phyloP scores from a whole-genome alignment of 495 filamentous ascomycete species.

The Lichina pygmaea region DNA sequence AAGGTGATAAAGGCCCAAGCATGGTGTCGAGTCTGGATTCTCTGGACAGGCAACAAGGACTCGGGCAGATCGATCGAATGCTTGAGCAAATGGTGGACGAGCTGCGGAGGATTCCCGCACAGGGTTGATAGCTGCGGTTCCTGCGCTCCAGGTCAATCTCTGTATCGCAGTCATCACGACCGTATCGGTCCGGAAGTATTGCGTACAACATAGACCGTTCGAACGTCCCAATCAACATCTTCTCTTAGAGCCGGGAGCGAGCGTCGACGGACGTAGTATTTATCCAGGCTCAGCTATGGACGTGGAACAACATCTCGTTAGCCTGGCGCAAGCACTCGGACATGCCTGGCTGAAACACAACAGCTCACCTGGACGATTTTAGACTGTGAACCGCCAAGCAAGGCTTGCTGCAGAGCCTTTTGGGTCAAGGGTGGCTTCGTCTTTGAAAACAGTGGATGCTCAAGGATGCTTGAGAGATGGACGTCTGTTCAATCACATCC shows the following conservation, averaged over 20 bases:
- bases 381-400: not conserved
- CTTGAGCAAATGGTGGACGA: slow-evolving; percentile 1
- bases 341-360: not conserved
- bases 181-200: not conserved
- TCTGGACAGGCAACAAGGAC: not conserved
- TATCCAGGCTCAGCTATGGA: slow-evolving; percentile 7
- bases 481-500: slow-evolving; percentile 7
- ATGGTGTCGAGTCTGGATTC: slow-evolving; percentile 4
- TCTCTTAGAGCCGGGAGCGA: not conserved
- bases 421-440: slow-evolving; percentile 11
- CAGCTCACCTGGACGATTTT: not conserved
- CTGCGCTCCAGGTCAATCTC: not conserved
- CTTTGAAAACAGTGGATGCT: slow-evolving; percentile 9
- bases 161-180: not conserved
- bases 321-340: too few species aligned
- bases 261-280: slow-evolving; percentile 9
- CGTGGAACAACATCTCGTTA: too few species aligned
- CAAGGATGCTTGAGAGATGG: slow-evolving; percentile 13
- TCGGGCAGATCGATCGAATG: not conserved
- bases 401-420: slow-evolving; percentile 8
- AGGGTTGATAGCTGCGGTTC: slow-evolving; percentile 1
- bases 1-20: slow-evolving; percentile 14
- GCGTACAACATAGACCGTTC: slow-evolving; percentile 2
- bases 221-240: slow-evolving; percentile 2
- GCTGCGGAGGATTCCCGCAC: not conserved